Base-by-base conservation (phyloP, 192 early-diverging fungal species). In the Neocallimastix lanati region DNA sequence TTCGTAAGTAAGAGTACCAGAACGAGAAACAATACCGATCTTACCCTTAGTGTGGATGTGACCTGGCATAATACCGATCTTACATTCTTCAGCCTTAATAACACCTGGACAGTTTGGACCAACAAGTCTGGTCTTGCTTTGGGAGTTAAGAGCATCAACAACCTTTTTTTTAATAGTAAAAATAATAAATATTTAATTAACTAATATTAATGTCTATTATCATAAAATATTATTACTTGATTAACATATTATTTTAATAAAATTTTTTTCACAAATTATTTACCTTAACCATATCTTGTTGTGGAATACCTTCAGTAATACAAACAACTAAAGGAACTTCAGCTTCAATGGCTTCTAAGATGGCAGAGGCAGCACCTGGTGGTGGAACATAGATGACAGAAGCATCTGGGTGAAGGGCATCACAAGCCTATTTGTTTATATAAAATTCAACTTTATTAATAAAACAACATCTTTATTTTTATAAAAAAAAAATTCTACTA, bases 51-150 rank as follows among this genome's bases (percentile, higher is more conserved):
- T 91, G 91, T 98, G 95, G 85, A 99, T 99, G 85, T 96, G 94
- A 78, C 95, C 98, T 36, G 98, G 96, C 98, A 99, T 98, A 86
- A 99, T 98, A 79, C 98, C 98, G 79, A 99, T 98, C 91, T 99
- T 99, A 91, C 98, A 99, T 80, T 92, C 93, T 38, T 87, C 93
- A 21, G 96, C 95, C 28, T 93, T 92, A 87, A 99, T 99, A 87
- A 99, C 97, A 81, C 98, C 98, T 18, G 98, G 98, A 88, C 98
- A 99, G 94, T 99, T 99, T 84, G 98, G 98, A 50, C 98, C 98
- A 76, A 99, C 93, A 76, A 99, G 88, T 81, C 98, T 93, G 37
- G 96, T 92, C 89, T 95, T 96, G 84, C 86, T 86, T 88, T 99
- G 98, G 40, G 92, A 85, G 82, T 91, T 90, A 80, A 99, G 91